Percentiles rank a stretch among this genome's conserved stretches.
Evolutionary conservation across 306 rosid genomes (phyloP).

Genomic region (Dicorynia guianensis): DNA sequence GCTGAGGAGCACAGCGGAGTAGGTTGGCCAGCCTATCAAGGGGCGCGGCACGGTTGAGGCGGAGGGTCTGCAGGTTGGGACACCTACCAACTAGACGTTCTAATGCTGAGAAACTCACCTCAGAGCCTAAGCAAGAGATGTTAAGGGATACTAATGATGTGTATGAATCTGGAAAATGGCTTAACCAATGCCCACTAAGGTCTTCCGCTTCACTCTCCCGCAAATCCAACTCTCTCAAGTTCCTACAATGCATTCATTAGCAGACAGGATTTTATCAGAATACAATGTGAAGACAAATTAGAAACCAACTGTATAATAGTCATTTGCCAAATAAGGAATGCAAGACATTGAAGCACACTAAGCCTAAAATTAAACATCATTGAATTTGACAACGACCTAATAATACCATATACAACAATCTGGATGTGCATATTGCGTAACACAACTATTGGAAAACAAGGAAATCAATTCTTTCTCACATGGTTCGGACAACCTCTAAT

Average conservation of each 20-base stretch:
- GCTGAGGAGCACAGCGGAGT: constrained; percentile 72
- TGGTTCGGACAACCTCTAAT: background rate
- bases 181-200: constrained; percentile 89
- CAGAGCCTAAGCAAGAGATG: constrained; percentile 78
- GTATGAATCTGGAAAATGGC: constrained; percentile 88
- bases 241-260: constrained; percentile 63
- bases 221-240: constrained; percentile 84
- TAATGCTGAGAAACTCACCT: constrained; percentile 78
- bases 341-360: background rate
- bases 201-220: constrained; percentile 95
- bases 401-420: constrained; percentile 8
- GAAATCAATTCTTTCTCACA: background rate
- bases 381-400: background rate
- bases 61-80: constrained; percentile 77
- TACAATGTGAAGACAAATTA: constrained; percentile 6
- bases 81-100: constrained; percentile 89
- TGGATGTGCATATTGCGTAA: background rate
- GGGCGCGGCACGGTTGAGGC: constrained; percentile 86
- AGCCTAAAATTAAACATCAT: background rate
- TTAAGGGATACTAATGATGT: constrained; percentile 88
- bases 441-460: background rate
- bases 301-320: background rate
- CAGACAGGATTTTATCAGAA: constrained; percentile 24
- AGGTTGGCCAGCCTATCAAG: constrained; percentile 74
- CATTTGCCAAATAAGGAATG: background rate